Base-by-base conservation (phyloP, 352 stramenopile genomes). In the Globisporangium acanthophoron region DNA sequence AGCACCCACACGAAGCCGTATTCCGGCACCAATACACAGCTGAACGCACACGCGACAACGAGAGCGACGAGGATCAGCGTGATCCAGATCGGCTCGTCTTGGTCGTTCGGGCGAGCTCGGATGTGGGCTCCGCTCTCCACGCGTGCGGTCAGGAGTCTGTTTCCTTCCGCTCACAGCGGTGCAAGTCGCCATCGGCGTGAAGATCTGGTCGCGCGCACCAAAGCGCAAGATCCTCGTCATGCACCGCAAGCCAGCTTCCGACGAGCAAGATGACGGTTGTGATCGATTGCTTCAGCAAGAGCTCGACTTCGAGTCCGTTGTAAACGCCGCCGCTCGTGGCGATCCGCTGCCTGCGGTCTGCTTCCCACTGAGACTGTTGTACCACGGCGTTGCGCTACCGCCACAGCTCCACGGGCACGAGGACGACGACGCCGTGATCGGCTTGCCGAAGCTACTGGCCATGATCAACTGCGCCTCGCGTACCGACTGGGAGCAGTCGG, bases 351-450 rank as follows among this genome's bases (percentile, higher is more conserved):
- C 41, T 8, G 16, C 18, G 52, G 43, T 91, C 80, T 5, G 81
- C 92, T 61, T 96, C 83, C 9, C 69, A 62, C 59, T 92, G 86
- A 35, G 69, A 63, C 39, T 78, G 70, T 27, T 74, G 64, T 16
- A 47, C n/a, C 18, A 47, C n/a, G n/a, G 16, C 16, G 43, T 27
- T 18, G 16, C 43, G 18, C 27, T 47, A 3, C n/a, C 43, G 7
- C 18, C 43, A 5, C 3, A 21, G 5, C 43, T 47, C 18, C 15
- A 21, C 20, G 43, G 43, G 0, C 43, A 47, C 43, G 43, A 47
- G n/a, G 6, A 47, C n/a, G 43, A 47, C 43, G 12, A 21, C 16
- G 29, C 29, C 43, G 4, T 27, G 5, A 24, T 47, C 43, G 43
- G 29, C 43, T 13, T 47, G n/a, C 11, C 12, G n/a, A 20, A 12